Conservation (phyloP, 768 basidiomycete genomes). For the Podaxis mareebaensis region DNA sequence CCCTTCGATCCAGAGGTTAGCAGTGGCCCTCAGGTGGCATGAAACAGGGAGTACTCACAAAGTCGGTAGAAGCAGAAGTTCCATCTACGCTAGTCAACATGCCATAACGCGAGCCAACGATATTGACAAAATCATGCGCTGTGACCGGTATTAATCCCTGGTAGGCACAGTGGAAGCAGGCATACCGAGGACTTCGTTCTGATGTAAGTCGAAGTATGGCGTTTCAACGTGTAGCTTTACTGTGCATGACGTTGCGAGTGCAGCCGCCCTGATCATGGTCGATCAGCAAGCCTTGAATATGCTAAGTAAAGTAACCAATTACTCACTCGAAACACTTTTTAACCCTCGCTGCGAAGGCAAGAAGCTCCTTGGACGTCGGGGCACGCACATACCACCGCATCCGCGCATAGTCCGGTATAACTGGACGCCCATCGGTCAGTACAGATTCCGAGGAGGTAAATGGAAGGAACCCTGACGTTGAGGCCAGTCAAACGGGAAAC, state of each 20-base stretch:
- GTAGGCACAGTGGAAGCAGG: background rate
- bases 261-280: slow-evolving; percentile 53
- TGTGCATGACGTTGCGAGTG: slow-evolving; percentile 60
- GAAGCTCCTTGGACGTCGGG: slow-evolving; percentile 58
- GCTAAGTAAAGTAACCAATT: background rate
- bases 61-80: slow-evolving; percentile 72
- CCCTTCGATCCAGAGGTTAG: slow-evolving; percentile 44
- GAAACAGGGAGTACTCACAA: slow-evolving; percentile 47
- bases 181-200: slow-evolving; percentile 56
- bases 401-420: slow-evolving; percentile 81
- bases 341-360: slow-evolving; percentile 56
- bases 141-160: slow-evolving; percentile 7
- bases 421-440: slow-evolving; percentile 33
- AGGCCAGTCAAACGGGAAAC: background rate
- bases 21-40: slow-evolving; percentile 7
- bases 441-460: background rate
- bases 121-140: slow-evolving; percentile 58
- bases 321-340: slow-evolving; percentile 72
- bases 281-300: slow-evolving; percentile 14
- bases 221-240: slow-evolving; percentile 41
- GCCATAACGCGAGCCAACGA: slow-evolving; percentile 46
- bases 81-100: slow-evolving; percentile 30
- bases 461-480: slow-evolving; percentile 3
- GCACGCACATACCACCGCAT: slow-evolving; percentile 76
- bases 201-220: slow-evolving; percentile 57